Base-by-base conservation (phyloP, 129 eudicot genomes). In the Mikania micrantha region DNA sequence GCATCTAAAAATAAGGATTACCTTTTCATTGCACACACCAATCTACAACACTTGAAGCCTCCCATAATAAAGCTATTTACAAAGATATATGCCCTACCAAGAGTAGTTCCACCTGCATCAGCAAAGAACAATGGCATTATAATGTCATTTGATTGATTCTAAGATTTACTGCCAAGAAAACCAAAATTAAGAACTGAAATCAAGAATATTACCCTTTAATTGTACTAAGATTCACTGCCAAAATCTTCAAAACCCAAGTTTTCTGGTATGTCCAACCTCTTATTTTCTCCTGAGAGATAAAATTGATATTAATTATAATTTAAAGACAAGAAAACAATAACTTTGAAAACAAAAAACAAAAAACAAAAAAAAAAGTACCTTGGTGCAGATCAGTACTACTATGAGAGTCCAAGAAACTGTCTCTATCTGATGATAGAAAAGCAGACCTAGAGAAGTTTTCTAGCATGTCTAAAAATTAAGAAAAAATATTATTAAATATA, bases 221-320 rank as follows among this genome's bases (percentile, higher is more conserved):
- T 39, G 54, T 69, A 71, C 73, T 57, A 59, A 61, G 82, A 85
- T 27, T 84, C 84, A 50, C 87, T 74, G 60, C 84, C 87, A 66
- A 82, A 81, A 81, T 75, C 78, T 27, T 85, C 84, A 41, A 66
- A 84, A 38, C 80, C 74, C 68, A 77, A 74, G 79, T 75, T 72
- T 61, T 73, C 88, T 24, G 85, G 77, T 57, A 75, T 73, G 75
- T 80, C 85, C 86, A 90, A 75, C 83, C 86, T 82, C 82, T 80
- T 78, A 22, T 73, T 62, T 57, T 79, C 84, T 49, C 90, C 97
- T 91, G 84, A 62, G 9, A 74, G n/a, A 54, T 57, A 66, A 57
- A 19, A 25, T 8, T 3, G 22, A 57, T 59, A 57, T 21, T 69
- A 60, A 29, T 69, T 42, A 67, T 4, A 9, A 11, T 15, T 25